Evolutionary conservation across 805 yeast species (phyloP).

Genomic region (Cyberlindnera petersonii): DNA sequence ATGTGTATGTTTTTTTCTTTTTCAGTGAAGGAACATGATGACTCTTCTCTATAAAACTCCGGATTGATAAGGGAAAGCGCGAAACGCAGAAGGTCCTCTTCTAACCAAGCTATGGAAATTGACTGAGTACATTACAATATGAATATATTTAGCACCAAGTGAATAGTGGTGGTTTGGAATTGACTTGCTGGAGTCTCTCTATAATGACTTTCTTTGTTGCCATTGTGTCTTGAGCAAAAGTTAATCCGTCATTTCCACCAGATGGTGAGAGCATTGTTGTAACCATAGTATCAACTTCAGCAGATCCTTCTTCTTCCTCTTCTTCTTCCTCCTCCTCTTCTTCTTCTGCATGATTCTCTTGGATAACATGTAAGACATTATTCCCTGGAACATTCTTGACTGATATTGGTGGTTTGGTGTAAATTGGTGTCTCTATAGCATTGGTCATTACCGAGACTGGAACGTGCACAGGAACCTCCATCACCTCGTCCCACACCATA

Average conservation of each 20-base stretch:
- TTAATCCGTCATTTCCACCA: conserved; percentile 5
- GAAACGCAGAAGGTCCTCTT: too few species aligned
- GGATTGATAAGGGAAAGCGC: too few species aligned
- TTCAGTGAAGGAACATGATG: conserved; percentile 1
- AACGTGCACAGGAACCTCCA: conserved; percentile 50
- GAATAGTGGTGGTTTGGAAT: conserved; percentile 56
- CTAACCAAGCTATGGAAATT: too few species aligned
- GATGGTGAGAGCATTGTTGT: too few species aligned
- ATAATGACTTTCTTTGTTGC: conserved; percentile 46
- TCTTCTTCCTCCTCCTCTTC: too few species aligned
- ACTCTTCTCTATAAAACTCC: not conserved
- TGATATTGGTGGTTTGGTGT: not conserved
- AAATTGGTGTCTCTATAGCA: conserved; percentile 43
- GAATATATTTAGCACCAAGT: conserved; percentile 50
- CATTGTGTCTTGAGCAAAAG: conserved; percentile 18
- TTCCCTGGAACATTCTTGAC: too few species aligned
- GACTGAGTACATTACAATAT: not conserved
- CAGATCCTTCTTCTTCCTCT: not conserved
- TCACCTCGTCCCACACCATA: conserved; percentile 55
- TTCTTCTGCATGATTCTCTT: conserved; percentile 5
- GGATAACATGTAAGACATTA: conserved; percentile 3
- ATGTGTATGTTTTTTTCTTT: not conserved
- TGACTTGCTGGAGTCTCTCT: conserved; percentile 55
- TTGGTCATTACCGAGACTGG: conserved; percentile 35
- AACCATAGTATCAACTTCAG: too few species aligned